These are phyloP conservation scores for Cystofilobasidium macerans DNA, from an alignment of 768 basidiomycete genomes.

Conservation along the genomic window DNA sequence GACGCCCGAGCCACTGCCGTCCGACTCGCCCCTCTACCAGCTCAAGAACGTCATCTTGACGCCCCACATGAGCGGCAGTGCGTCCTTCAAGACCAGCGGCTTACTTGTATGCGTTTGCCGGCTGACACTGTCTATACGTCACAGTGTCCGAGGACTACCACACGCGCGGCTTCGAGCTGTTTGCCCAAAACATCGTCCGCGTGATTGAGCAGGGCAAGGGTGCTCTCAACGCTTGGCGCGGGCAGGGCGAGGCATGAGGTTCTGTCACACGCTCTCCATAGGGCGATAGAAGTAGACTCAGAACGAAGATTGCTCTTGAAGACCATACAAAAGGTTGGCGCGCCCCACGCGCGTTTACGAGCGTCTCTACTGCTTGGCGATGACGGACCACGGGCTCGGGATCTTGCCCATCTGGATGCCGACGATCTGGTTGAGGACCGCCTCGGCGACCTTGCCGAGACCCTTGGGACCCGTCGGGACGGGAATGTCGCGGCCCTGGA, in stretches of 20 bases:
- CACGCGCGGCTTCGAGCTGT: conserved; percentile 9
- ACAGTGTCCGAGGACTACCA: conserved; percentile 15
- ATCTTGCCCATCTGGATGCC: conserved; percentile 64
- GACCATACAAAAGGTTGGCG: conserved; percentile 29
- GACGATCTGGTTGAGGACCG: conserved; percentile 60
- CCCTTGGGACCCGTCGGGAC: conserved; percentile 61
- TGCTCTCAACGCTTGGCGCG: conserved; percentile 28
- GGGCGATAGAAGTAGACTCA: too few species aligned
- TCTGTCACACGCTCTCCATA: too few species aligned
- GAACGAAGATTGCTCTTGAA: too few species aligned
- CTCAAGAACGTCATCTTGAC: conserved; percentile 17
- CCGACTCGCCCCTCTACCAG: conserved; percentile 11
- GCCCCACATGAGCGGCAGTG: conserved; percentile 9
- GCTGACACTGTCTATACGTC: too few species aligned
- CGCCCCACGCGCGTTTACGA: conserved; percentile 22
- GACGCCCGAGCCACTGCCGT: conserved; percentile 9
- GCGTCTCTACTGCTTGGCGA: conserved; percentile 6
- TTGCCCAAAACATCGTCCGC: conserved; percentile 5
- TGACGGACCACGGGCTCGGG: conserved; percentile 53
- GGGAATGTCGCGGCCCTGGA: conserved; percentile 47
- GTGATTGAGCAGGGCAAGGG: conserved; percentile 19
- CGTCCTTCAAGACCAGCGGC: neutral
- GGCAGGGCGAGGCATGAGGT: conserved; percentile 27
- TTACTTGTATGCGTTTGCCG: neutral
- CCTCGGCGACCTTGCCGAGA: conserved; percentile 66